Evolutionary conservation across 2,329 filamentous ascomycete species (phyloP).

Genomic region (Thermochaetoides dissita): DNA sequence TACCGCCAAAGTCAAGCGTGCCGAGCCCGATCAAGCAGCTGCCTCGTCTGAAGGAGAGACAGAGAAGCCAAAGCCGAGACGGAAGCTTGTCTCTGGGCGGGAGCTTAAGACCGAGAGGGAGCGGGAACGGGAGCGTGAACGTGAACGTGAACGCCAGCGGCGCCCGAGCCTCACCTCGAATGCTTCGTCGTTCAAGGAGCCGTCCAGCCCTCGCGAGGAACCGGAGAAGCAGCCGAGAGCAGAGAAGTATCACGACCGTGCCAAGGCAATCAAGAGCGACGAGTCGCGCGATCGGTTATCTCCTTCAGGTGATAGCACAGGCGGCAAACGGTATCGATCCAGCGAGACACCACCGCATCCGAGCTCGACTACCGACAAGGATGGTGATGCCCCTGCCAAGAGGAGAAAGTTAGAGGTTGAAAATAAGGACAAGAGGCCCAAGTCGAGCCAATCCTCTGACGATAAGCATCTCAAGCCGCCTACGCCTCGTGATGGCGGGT

Average conservation of each 20-base stretch:
- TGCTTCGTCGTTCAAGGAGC: constrained; percentile 33
- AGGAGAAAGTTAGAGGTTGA: constrained; percentile 43
- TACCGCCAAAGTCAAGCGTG: constrained; percentile 33
- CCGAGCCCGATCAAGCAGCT: constrained; percentile 38
- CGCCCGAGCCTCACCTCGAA: constrained; percentile 45
- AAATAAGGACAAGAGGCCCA: constrained; percentile 33
- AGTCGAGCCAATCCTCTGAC: constrained; percentile 29
- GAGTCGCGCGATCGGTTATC: constrained; percentile 42
- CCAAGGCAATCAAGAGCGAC: constrained; percentile 47
- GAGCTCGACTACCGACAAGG: constrained; percentile 35
- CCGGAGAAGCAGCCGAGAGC: constrained; percentile 32
- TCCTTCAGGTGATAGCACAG: constrained; percentile 33
- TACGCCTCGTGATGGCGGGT: constrained; percentile 24
- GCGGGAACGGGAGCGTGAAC: constrained; percentile 15
- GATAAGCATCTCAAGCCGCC: constrained; percentile 30
- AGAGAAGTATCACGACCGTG: constrained; percentile 45
- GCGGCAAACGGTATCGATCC: constrained; percentile 41
- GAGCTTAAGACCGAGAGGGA: constrained; percentile 48
- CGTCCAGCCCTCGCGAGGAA: constrained; percentile 41
- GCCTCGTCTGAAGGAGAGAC: constrained; percentile 44
- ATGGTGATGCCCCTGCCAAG: constrained; percentile 39
- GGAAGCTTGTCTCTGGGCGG: constrained; percentile 50
- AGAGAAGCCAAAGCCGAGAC: constrained; percentile 46
- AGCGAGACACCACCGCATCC: constrained; percentile 44
- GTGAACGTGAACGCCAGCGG: constrained; percentile 24